Percentiles rank a stretch among this genome's conserved stretches.
phyloP scores from a whole-genome alignment of 2,329 filamentous ascomycete species.

The Colletotrichum destructivum region DNA sequence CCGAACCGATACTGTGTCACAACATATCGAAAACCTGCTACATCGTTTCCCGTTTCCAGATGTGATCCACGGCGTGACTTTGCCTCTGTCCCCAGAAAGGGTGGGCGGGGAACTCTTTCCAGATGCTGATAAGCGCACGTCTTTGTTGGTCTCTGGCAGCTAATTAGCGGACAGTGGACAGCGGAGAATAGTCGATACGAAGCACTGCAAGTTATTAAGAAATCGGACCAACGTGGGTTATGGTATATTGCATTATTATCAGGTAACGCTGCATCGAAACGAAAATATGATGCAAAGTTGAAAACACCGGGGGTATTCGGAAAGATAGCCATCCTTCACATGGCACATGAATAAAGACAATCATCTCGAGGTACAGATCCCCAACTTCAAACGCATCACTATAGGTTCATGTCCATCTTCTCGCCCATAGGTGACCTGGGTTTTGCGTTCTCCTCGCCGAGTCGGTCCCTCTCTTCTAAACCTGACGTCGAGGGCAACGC shows the following conservation, averaged over 20 bases:
- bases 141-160: background rate
- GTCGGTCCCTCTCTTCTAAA: slow-evolving; percentile 31
- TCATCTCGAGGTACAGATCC: slow-evolving; percentile 13
- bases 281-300: slow-evolving; percentile 6
- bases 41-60: background rate
- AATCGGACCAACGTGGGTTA: background rate
- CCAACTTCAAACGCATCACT: slow-evolving; percentile 19
- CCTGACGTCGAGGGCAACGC: slow-evolving; percentile 21
- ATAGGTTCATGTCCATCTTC: slow-evolving; percentile 40
- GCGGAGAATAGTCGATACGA: background rate
- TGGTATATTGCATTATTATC: slow-evolving; percentile 38
- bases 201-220: background rate
- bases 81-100: background rate
- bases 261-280: slow-evolving; percentile 21
- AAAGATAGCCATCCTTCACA: slow-evolving; percentile 24
- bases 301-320: slow-evolving; percentile 36
- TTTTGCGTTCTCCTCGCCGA: slow-evolving; percentile 15
- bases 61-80: background rate
- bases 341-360: slow-evolving; percentile 17
- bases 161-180: background rate
- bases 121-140: no score
- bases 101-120: no score
- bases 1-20: background rate
- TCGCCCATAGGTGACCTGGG: slow-evolving; percentile 25
- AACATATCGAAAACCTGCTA: background rate